A percentile compares a stretch with the other conserved stretches of the same genome.
These are phyloP conservation scores for Leptodermis oblonga DNA, from an alignment of 257 asterid genomes.

Conservation along the genomic window DNA sequence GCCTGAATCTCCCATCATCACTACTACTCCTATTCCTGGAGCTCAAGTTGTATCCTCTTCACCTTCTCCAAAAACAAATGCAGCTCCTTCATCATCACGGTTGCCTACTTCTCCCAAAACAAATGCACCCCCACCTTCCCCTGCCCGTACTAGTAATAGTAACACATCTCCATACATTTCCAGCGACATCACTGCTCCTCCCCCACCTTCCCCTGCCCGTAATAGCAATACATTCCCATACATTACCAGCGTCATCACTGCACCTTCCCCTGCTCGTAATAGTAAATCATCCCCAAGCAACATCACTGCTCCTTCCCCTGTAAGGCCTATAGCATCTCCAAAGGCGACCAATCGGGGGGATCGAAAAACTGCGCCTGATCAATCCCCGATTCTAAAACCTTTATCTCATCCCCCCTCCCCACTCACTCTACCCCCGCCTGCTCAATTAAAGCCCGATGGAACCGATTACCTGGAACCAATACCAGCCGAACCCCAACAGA, in stretches of 20 bases:
- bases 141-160: neutral
- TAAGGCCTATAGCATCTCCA: constrained; percentile 30
- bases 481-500: constrained; percentile 25
- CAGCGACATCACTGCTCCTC: neutral
- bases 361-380: constrained; percentile 20
- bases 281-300: neutral
- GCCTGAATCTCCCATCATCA: constrained; percentile 13
- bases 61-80: constrained; percentile 22
- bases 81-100: constrained; percentile 21
- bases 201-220: constrained; percentile 5
- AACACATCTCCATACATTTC: neutral
- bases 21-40: neutral
- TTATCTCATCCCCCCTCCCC: constrained; percentile 53
- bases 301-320: neutral
- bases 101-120: constrained; percentile 18
- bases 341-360: constrained; percentile 28
- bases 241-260: constrained; percentile 9
- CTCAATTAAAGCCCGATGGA: constrained; percentile 29
- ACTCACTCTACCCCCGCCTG: constrained; percentile 24
- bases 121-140: constrained; percentile 6
- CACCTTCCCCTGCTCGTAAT: constrained; percentile 11
- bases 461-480: constrained; percentile 21
- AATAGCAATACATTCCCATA: too few species aligned
- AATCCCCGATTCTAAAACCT: constrained; percentile 27
- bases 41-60: constrained; percentile 10